Base-by-base conservation (phyloP, 1,284 basidiomycete species). In the Gomphus bonarii region DNA sequence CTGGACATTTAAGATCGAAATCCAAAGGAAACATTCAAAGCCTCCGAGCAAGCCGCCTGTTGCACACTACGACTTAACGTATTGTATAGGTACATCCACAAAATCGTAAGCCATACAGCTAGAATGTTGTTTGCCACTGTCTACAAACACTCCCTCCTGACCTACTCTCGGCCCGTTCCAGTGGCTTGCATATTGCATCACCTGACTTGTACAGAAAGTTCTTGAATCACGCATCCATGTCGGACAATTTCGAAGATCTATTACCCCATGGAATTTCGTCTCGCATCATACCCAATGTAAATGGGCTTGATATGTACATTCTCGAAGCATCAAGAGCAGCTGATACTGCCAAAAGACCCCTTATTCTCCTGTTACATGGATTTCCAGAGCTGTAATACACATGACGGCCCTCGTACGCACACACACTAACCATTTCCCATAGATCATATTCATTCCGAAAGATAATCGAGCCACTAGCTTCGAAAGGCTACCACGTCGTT, bases 291-390 rank as follows among this genome's bases (percentile, higher is more conserved):
- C 14, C 20, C 25, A 22, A 53, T 11, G 50, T 71, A 7, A 69
- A 73, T 33, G 76, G 76, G 61, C 71, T 83, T 22, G 69, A 74
- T 44, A 68, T 77, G 49, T 76, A 81, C 59, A 66, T 79, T 43
- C 70, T 83, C n/a, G 79, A 82, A 61, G 75, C 77, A 4, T 20
- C 51, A 18, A 51, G 66, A 63, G 69, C 59, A 18, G 60, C 64
- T 31, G 3, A 14, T 11, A 12, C 14, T 35, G 42, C 30, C 9
- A 30, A 42, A 1, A 61, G 65, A 8, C 79, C 77, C 2, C 70
- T 85, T 12, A 64, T 84, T 57, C 60, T 84, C n/a, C 73, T 83
- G 31, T 66, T 84, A 1, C 82, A 84, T 60, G 83, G 82, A 40
- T 84, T 84, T 64, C 82, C 83, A 11, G 82, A 83, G 63, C 71